Percentiles rank a stretch among this genome's conserved stretches.
phyloP scores from a whole-genome alignment of 192 early-diverging fungal species.

The Backusella circina region DNA sequence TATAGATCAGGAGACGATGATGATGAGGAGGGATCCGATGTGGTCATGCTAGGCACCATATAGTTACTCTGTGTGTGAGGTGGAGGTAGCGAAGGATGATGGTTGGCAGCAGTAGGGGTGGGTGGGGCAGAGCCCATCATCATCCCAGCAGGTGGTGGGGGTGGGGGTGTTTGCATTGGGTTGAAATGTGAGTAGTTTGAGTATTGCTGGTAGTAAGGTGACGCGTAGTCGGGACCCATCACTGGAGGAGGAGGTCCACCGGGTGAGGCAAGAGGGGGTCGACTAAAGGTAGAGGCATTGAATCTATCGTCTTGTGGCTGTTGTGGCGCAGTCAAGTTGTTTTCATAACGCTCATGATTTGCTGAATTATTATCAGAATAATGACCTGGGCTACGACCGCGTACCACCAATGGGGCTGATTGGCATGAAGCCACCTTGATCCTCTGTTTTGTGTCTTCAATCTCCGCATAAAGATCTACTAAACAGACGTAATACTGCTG shows the following conservation, averaged over 20 bases:
- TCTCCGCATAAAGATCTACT: constrained; percentile 77
- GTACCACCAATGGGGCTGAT: constrained; percentile 85
- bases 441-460: constrained; percentile 48
- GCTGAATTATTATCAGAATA: constrained; percentile 60
- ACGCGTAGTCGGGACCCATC: constrained; percentile 16
- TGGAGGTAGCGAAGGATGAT: neutral
- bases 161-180: neutral
- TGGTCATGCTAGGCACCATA: constrained; percentile 36
- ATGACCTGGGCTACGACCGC: constrained; percentile 92
- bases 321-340: neutral
- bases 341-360: constrained; percentile 15
- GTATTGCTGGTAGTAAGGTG: constrained; percentile 10
- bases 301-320: constrained; percentile 15
- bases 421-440: constrained; percentile 63
- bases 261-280: constrained; percentile 2
- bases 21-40: constrained; percentile 28
- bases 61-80: constrained; percentile 23
- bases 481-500: constrained; percentile 93
- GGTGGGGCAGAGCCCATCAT: constrained; percentile 24
- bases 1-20: constrained; percentile 39
- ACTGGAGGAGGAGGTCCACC: neutral
- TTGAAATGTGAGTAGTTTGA: constrained; percentile 6
- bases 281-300: constrained; percentile 7
- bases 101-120: constrained; percentile 13
- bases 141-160: neutral